A percentile compares a stretch with the other conserved stretches of the same genome.
Conservation (phyloP, 768 basidiomycete species). For the Gymnopilus junonius region DNA sequence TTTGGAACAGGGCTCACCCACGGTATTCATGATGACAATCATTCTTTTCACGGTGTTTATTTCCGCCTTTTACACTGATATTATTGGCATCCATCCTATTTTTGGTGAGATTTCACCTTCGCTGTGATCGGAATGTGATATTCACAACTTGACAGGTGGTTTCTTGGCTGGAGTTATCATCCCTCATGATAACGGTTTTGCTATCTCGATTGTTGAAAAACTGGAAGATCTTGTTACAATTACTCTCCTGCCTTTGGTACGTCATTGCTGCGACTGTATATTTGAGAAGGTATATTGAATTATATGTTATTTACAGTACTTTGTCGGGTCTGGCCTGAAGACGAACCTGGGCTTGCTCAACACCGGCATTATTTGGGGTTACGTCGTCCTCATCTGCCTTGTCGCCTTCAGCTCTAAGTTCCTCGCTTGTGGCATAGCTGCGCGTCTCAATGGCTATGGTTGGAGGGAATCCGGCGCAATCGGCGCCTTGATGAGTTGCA, state of each 20-base stretch:
- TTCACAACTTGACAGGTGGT: conserved; percentile 50
- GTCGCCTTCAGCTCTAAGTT: conserved; percentile 86
- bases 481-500: conserved; percentile 89
- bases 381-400: conserved; percentile 70
- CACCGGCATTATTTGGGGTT: conserved; percentile 81
- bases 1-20: conserved; percentile 73
- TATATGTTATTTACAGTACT: conserved; percentile 17
- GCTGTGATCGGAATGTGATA: not conserved
- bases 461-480: conserved; percentile 80
- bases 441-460: conserved; percentile 65
- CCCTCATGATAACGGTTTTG: conserved; percentile 82
- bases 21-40: conserved; percentile 76
- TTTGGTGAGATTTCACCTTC: conserved; percentile 44
- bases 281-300: too few relatives aligned
- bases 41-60: conserved; percentile 73
- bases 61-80: conserved; percentile 84
- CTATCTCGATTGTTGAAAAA: conserved; percentile 80
- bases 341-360: conserved; percentile 84
- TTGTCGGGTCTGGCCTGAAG: conserved; percentile 52
- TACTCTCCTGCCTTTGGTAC: conserved; percentile 75
- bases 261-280: conserved; percentile 24
- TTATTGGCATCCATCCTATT: conserved; percentile 79
- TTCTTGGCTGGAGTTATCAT: conserved; percentile 85
- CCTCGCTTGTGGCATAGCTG: conserved; percentile 63
- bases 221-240: conserved; percentile 84